Base-by-base conservation (phyloP, 345 rosid species). In the Melaleuca alternifolia region DNA sequence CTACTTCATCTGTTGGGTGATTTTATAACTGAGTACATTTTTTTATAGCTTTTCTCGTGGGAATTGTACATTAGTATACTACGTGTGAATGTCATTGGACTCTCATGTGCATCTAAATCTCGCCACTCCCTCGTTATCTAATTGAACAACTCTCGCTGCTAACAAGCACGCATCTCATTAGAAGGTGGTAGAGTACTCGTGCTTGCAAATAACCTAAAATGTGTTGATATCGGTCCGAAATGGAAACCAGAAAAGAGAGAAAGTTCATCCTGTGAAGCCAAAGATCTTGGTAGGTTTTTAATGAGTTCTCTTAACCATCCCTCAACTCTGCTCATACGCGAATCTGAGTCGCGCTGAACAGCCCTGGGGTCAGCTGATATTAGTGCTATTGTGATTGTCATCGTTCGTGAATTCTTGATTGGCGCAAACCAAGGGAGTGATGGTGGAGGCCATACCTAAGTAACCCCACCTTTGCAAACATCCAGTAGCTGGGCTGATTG, bases 1-100 rank as follows among this genome's bases (percentile, higher is more conserved):
- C 79, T 20, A 16, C 24, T 33, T 71, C 48, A 16, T 5, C 7
- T 5, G 79, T 33, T 71, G 79, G 79, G 79, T 71, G 24, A 71
- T 33, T 18, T 11, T 33, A 33, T 33, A 18, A 44, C 6, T 4
- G 33, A 33, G 48, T 71, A 33, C 79, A 71, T 0, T 4, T 0
- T 4, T 71, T 16, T 33, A 71, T 21, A 71, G 33, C 79, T 33
- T 71, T 71, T 33, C 79, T 71, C 16, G 46, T 8, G 79, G 48
- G 79, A 12, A 71, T 9, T 62, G 21, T 62, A 30, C 76, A 1
- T 3, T 4, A 71, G 79, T 33, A 8, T 16, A 33, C 79, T 71
- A 33, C 24, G 23, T 4, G 46, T 65, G 6, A 20, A 65, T 30
- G 46, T 65, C 21, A 16, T 8, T 33, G 0, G 11, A 37, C 11